Evolutionary conservation across 2,329 filamentous ascomycete genomes (phyloP), one percentile per base, ranked within the genome.

Genomic region (Cytospora leucostoma): DNA sequence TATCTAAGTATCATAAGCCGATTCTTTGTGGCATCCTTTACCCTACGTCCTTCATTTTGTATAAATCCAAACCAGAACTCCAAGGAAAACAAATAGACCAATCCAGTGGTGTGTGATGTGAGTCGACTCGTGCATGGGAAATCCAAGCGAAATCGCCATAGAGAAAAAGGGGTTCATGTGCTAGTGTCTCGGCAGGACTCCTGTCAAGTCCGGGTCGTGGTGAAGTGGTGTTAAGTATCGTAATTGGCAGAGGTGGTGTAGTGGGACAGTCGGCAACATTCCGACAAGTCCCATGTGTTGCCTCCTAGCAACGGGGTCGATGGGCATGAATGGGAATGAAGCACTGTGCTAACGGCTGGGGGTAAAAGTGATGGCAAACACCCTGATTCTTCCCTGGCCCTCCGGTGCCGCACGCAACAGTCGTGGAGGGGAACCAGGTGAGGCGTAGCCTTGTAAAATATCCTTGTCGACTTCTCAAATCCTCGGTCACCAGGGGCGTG

Each of bases 361-460:
- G 10, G 47, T 54, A 19, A 54, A 32, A 34, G 58, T 49, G 32
- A 54, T 55, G 50, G 44, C 37, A 17, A 33, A 11, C 35, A 47
- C 37, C 34, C 34, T 38, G 32, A 33, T 62, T 49, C 47, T 58
- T 19, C 35, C 54, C 19, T 44, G 44, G 54, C 58, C 50, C 44
- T 40, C 63, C 37, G 50, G 44, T 47, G 27, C 50, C 59, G 53
- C 54, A 44, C 56, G 63, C 59, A 50, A 62, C 59, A 8, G 33
- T 37, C 17, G n/a, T 27, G 52, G 15, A 40, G 19, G 33, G 34
- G 53, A 33, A n/a, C n/a, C 12, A 51, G n/a, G 27, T 35, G 52
- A 21, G 44, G 12, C n/a, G 44, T 47, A 47, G 11, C n/a, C 17
- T 6, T 11, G 44, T 47, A n/a, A 12, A 11, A 19, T 7, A 47